phyloP scores from a whole-genome alignment of 1,284 basidiomycete species.

The Exobasidium cylindrosporum region DNA sequence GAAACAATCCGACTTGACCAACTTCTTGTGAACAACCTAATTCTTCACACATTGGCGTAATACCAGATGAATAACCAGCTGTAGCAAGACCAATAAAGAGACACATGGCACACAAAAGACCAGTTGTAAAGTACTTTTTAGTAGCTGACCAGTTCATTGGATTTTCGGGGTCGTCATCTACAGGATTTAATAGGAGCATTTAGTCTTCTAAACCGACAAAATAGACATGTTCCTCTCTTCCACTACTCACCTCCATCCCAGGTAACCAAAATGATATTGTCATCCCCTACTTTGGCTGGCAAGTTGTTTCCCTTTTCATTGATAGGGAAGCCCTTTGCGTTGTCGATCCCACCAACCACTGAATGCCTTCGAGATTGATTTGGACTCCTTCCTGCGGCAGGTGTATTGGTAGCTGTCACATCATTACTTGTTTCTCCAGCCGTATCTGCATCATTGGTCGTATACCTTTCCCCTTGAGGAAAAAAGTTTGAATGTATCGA shows the following conservation, averaged over 20 bases:
- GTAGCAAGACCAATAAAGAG: conserved; percentile 52
- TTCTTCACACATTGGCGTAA: conserved; percentile 45
- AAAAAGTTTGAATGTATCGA: conserved; percentile 43
- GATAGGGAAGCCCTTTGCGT: no score
- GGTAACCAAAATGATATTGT: conserved; percentile 40
- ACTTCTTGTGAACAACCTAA: conserved; percentile 44
- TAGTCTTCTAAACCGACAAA: conserved; percentile 1
- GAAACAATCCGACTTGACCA: conserved; percentile 52
- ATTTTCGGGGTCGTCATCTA: conserved; percentile 37
- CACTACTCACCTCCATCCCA: conserved; percentile 23
- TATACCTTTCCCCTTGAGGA: conserved; percentile 30
- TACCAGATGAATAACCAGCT: conserved; percentile 49
- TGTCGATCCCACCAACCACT: background rate
- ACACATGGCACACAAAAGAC: conserved; percentile 48
- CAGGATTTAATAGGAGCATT: background rate
- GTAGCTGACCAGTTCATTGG: conserved; percentile 40
- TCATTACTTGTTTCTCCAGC: conserved; percentile 8
- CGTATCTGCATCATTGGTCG: conserved; percentile 27
- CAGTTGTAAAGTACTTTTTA: conserved; percentile 40
- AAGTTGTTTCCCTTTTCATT: background rate
- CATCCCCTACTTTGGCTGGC: conserved; percentile 15
- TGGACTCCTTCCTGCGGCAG: conserved; percentile 4
- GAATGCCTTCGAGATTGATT: background rate
- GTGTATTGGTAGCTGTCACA: conserved; percentile 6
- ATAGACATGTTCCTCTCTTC: background rate